Base-by-base conservation (phyloP, 2,329 filamentous ascomycete genomes). In the Aureobasidium sp. region DNA sequence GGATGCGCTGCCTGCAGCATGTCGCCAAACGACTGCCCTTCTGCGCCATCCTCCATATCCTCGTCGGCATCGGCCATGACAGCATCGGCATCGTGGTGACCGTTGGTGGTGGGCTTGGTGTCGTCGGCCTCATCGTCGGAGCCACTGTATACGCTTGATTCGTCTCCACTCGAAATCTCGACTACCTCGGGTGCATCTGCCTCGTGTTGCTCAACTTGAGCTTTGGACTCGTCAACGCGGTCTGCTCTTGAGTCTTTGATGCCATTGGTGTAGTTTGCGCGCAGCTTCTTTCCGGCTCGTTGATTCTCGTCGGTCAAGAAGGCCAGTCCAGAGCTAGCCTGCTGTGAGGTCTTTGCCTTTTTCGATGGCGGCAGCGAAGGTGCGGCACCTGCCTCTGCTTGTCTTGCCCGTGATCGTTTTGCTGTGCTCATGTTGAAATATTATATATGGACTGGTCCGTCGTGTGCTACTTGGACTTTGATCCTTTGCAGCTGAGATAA, bases 21-120 rank as follows among this genome's bases (percentile, higher is more conserved):
- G 72, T 97, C 93, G 68, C 91, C 93, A 73, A 97, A 96, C 0
- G 91, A 90, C 3, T 90, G 89, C 66, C 84, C 82, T 56, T 79
- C 78, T 20, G 68, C 70, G 15, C 68, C 66, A 39, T 72, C 68
- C 23, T 68, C 67, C 8, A 67, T 69, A 39, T 74, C 75, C 9
- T 70, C 71, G 26, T 68, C 67, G 26, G 67, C 65, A 39, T 65
- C 65, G 29, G 51, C 58, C 55, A 63, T 62, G 26, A 42, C 44
- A 10, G 27, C 57, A 67, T 61, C 64, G 60, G 69, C 71, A n/a
- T 59, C 60, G 26, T 64, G 42, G 20, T n/a, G 20, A 20, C 52
- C 60, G 27, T 56, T 62, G 29, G 63, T 53, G 6, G 34, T 8
- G 17, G 44, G 46, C 44, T 61, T 66, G n/a, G 63, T 66, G 41